phyloP scores from a whole-genome alignment of 1,139 yeast species.

The Yamadazyma trypodendri region DNA sequence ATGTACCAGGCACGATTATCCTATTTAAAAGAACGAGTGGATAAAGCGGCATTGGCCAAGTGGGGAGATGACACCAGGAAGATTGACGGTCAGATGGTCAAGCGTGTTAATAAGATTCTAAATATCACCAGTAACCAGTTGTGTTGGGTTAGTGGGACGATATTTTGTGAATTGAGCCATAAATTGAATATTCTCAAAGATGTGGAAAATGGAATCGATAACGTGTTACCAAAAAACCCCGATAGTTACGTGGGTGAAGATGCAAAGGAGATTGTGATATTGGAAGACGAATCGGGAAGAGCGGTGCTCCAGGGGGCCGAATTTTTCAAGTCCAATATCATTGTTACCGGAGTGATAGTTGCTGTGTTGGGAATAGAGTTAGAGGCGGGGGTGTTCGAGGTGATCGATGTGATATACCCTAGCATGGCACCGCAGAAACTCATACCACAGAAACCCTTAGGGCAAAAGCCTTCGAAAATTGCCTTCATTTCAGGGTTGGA shows the following conservation, averaged over 20 bases:
- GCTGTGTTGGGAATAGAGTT: conserved; percentile 87
- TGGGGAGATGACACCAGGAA: conserved; percentile 48
- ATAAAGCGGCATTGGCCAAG: conserved; percentile 38
- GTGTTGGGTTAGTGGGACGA: conserved; percentile 90
- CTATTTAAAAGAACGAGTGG: conserved; percentile 53
- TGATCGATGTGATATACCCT: conserved; percentile 77
- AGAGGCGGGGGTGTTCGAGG: conserved; percentile 80
- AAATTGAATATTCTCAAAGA: conserved; percentile 85
- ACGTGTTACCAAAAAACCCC: conserved; percentile 43
- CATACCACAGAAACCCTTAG: background rate
- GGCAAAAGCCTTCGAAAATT: conserved; percentile 22
- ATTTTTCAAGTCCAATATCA: conserved; percentile 41
- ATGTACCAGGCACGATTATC: conserved; percentile 68
- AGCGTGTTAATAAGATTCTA: conserved; percentile 61
- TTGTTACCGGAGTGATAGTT: conserved; percentile 86
- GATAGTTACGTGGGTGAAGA: conserved; percentile 25
- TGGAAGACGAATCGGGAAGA: conserved; percentile 95
- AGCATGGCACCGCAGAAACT: conserved; percentile 57
- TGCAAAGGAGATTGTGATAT: conserved; percentile 50
- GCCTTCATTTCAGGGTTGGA: conserved; percentile 78
- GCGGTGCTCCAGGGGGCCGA: conserved; percentile 69
- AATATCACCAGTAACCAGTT: conserved; percentile 71
- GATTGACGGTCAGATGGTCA: conserved; percentile 34
- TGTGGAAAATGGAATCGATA: conserved; percentile 61
- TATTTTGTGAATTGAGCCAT: conserved; percentile 78